phyloP scores from a whole-genome alignment of 202 grass and related monocot genomes.

The Hordeum pubiflorum region DNA sequence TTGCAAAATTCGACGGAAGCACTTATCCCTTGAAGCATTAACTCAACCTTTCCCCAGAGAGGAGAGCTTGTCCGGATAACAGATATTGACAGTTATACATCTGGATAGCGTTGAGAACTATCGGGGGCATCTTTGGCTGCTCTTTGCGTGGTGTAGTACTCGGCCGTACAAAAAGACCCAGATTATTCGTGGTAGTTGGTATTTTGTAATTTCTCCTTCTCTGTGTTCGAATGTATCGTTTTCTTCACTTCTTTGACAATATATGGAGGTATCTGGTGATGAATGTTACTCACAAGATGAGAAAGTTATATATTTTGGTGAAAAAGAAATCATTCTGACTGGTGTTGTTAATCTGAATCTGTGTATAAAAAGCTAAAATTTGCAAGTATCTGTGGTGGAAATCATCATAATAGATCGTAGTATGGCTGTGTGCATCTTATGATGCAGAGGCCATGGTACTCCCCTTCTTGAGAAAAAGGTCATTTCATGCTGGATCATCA shows the following conservation, averaged over 20 bases:
- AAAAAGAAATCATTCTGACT: background rate
- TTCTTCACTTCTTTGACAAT: background rate
- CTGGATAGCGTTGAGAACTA: slow-evolving; percentile 25
- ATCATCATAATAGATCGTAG: background rate
- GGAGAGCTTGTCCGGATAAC: slow-evolving; percentile 29
- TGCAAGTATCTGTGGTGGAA: background rate
- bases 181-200: slow-evolving; percentile 30
- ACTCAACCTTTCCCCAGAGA: slow-evolving; percentile 19
- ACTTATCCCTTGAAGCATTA: slow-evolving; percentile 53
- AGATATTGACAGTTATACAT: slow-evolving; percentile 32
- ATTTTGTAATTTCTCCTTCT: slow-evolving; percentile 20
- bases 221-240: slow-evolving; percentile 22
- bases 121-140: slow-evolving; percentile 22
- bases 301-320: slow-evolving; percentile 23
- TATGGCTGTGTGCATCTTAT: too few relatives aligned
- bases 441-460: too few relatives aligned
- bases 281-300: slow-evolving; percentile 23
- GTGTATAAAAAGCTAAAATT: background rate
- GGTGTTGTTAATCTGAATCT: background rate
- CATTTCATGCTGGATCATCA: too few relatives aligned
- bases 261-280: background rate
- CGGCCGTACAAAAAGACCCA: slow-evolving; percentile 30
- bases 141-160: slow-evolving; percentile 28
- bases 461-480: too few relatives aligned
- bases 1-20: slow-evolving; percentile 66